Evolutionary conservation across 1,284 basidiomycete species (phyloP).

Genomic region (Malassezia arunalokei): DNA sequence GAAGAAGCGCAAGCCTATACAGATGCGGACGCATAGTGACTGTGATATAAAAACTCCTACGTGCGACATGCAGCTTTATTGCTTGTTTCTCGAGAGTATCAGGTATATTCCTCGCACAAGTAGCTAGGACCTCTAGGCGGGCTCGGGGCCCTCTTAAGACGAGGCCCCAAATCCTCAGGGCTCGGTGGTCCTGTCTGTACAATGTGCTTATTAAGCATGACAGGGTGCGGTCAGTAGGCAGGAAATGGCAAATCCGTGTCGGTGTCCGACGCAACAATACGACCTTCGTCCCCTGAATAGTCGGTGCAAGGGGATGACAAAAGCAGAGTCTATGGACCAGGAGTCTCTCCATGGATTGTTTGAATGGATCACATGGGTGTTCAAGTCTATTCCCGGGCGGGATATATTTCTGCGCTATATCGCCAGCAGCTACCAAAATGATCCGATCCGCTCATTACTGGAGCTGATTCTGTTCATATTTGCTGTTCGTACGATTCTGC

Average conservation of each 20-base stretch:
- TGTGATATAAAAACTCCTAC: background rate
- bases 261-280: too few species aligned
- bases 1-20: constrained; percentile 16
- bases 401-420: constrained; percentile 82
- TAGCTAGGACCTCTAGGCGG: too few species aligned
- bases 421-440: constrained; percentile 61
- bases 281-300: too few species aligned
- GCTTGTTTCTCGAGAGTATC: too few species aligned
- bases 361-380: constrained; percentile 4
- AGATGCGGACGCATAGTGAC: background rate
- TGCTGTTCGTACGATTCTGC: constrained; percentile 67
- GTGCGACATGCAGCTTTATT: too few species aligned
- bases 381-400: constrained; percentile 62
- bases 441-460: constrained; percentile 74
- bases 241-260: too few species aligned
- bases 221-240: too few species aligned
- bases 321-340: background rate
- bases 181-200: too few species aligned
- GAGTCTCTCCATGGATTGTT: background rate
- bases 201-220: too few species aligned
- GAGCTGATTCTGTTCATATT: constrained; percentile 82
- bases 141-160: too few species aligned
- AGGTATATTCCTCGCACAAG: too few species aligned
- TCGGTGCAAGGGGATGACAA: background rate
- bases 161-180: too few species aligned